Evolutionary conservation across 495 filamentous ascomycete genomes (phyloP), one percentile per base, ranked within the genome.

Genomic region (Parathielavia hyrcaniae): DNA sequence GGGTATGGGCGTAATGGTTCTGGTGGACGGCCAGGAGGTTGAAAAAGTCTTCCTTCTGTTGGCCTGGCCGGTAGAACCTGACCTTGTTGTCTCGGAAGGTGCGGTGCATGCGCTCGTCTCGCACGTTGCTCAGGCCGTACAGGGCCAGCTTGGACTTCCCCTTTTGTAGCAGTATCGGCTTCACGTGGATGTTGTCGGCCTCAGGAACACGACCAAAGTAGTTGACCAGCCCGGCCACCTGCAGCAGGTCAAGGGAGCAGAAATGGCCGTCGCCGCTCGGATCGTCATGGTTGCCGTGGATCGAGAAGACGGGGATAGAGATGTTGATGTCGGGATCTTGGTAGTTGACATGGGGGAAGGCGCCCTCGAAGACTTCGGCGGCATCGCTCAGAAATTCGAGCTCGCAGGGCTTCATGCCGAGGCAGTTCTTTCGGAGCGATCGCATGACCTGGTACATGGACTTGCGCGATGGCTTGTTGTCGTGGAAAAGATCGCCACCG

Each of bases 211-310:
- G 85, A 5, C 93, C 93, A 66, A 95, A 97, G 75, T 97, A 99
- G 68, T 99, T 99, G 53, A 97, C 73, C 0, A 99, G 75, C 1
- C 93, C 93, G 0, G 91, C 89, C 12, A 92, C 83, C 68, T 96
- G 90, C 13, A 99, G 81, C 9, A 99, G 69, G 71, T 99, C 93
- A 14, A 99, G 78, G 14, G 91, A 88, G 57, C 92, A 91, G 51
- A 86, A 82, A 69, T 91, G 87, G 23, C 91, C 95, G 61, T 96
- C 90, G 8, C 95, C 93, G 44, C 89, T 90, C 1, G 93, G 93
- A 70, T 99, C 93, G 66, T 99, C 93, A 73, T 99, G 93, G 68
- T 99, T 99, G 32, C 93, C 93, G 65, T 99, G 93, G 50, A 99
- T 99, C 1, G 91, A 95, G 67, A 99, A 99, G 36, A 99, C 90